Evolutionary conservation across 2,329 filamentous ascomycete genomes (phyloP).

Genomic region (Fusarium verticillioides): DNA sequence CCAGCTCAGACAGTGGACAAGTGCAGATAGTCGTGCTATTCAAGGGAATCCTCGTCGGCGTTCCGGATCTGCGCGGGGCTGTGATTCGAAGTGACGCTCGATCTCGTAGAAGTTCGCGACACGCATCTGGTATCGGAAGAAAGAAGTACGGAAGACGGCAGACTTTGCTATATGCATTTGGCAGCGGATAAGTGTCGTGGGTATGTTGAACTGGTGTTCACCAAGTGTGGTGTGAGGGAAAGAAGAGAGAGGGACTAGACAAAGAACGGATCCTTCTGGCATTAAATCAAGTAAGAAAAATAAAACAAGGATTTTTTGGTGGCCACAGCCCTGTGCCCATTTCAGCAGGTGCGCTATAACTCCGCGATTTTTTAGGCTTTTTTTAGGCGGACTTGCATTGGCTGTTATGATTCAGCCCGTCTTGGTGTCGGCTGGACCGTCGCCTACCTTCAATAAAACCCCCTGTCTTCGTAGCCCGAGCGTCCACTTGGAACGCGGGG

Average conservation of each 20-base stretch:
- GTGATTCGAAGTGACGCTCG: constrained; percentile 60
- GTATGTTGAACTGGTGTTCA: constrained; percentile 38
- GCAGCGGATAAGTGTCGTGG: constrained; percentile 38
- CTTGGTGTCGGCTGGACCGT: constrained; percentile 12
- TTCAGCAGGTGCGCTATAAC: constrained; percentile 24
- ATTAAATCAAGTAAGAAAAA: constrained; percentile 26
- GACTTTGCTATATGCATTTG: constrained; percentile 68
- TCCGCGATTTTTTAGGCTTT: constrained; percentile 24
- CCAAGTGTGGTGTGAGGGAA: constrained; percentile 44
- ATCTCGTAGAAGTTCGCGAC: constrained; percentile 59
- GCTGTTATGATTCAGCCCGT: constrained; percentile 14
- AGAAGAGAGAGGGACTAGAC: constrained; percentile 24
- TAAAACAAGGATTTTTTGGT: constrained; percentile 35
- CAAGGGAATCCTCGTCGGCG: constrained; percentile 66
- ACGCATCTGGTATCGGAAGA: constrained; percentile 69
- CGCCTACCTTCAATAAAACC: background rate
- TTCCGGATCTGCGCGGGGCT: constrained; percentile 67
- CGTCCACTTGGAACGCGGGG: constrained; percentile 39
- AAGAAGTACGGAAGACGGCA: constrained; percentile 57
- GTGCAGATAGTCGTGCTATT: constrained; percentile 42
- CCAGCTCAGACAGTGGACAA: constrained; percentile 26
- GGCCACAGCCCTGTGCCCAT: constrained; percentile 24
- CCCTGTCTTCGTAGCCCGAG: constrained; percentile 13
- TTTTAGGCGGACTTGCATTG: constrained; percentile 32
- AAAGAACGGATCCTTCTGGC: constrained; percentile 30